Conservation (phyloP, 139 green algal species). For the Chlamydomonas urium region DNA sequence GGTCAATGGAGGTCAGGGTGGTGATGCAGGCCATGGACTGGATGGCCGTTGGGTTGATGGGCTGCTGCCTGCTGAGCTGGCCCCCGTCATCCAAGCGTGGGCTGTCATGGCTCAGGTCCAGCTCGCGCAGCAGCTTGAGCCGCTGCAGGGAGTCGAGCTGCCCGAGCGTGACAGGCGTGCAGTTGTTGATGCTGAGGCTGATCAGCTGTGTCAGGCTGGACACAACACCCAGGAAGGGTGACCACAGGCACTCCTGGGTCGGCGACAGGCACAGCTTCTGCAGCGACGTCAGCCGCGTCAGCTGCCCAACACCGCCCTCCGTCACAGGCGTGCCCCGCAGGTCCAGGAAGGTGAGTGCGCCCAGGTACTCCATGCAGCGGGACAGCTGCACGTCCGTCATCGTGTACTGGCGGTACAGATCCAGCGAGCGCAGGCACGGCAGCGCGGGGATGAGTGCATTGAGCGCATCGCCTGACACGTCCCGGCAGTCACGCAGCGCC, state of each 20-base stretch:
- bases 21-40: slow-evolving; percentile 9
- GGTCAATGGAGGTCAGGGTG: slow-evolving; percentile 18
- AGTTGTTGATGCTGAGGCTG: slow-evolving; percentile 19
- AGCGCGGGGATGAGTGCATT: slow-evolving; percentile 10
- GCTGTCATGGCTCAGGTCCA: slow-evolving; percentile 26
- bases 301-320: slow-evolving; percentile 17
- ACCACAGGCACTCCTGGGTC: slow-evolving; percentile 3
- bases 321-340: slow-evolving; percentile 14
- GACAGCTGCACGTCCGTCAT: slow-evolving; percentile 25
- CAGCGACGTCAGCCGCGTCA: slow-evolving; percentile 21
- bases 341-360: slow-evolving; percentile 19
- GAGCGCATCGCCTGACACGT: slow-evolving; percentile 17
- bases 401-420: slow-evolving; percentile 25
- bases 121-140: slow-evolving; percentile 14
- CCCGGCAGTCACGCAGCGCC: slow-evolving; percentile 12
- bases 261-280: slow-evolving; percentile 33
- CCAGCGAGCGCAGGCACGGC: slow-evolving; percentile 22
- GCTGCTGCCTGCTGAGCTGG: not conserved
- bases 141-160: not conserved
- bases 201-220: slow-evolving; percentile 13
- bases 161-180: slow-evolving; percentile 8
- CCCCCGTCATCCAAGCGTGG: not conserved
- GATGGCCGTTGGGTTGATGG: slow-evolving; percentile 8
- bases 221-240: not conserved
- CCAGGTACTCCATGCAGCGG: slow-evolving; percentile 20